Evolutionary conservation across 176 grass and related monocot genomes (phyloP).

Genomic region (Carex myosuroides): DNA sequence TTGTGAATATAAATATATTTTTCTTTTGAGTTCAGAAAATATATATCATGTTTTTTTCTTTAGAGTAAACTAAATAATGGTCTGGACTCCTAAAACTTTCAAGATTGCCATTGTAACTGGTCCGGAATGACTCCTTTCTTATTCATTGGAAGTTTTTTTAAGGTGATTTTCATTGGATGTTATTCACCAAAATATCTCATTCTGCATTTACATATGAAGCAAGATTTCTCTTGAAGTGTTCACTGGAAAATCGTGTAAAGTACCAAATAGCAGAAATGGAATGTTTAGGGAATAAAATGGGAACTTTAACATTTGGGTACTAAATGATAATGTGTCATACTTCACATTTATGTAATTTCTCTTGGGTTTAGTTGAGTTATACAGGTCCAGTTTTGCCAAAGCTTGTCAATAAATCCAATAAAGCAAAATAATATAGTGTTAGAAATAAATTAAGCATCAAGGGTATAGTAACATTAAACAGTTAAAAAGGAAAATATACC

Average conservation of each 20-base stretch:
- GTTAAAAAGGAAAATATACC: constrained; percentile 34
- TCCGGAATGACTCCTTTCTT: neutral
- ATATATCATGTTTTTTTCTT: neutral
- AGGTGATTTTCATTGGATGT: neutral
- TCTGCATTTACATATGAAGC: neutral
- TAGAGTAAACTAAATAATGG: neutral
- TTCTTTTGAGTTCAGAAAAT: neutral
- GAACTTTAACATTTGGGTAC: neutral
- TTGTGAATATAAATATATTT: neutral
- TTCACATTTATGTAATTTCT: neutral
- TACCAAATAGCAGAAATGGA: neutral
- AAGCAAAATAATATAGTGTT: neutral
- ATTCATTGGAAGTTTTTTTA: neutral
- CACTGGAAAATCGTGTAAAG: neutral
- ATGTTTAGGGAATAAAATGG: neutral
- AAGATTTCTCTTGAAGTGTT: neutral
- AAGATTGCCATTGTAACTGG: neutral
- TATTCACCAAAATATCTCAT: neutral
- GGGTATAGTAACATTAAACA: neutral
- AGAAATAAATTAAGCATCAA: neutral
- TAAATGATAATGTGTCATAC: neutral
- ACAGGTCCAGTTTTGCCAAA: neutral
- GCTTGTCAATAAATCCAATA: neutral
- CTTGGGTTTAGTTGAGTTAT: neutral
- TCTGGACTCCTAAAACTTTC: neutral